Evolutionary conservation across 805 yeast genomes (phyloP).

Genomic region (Debaryomyces maramus): DNA sequence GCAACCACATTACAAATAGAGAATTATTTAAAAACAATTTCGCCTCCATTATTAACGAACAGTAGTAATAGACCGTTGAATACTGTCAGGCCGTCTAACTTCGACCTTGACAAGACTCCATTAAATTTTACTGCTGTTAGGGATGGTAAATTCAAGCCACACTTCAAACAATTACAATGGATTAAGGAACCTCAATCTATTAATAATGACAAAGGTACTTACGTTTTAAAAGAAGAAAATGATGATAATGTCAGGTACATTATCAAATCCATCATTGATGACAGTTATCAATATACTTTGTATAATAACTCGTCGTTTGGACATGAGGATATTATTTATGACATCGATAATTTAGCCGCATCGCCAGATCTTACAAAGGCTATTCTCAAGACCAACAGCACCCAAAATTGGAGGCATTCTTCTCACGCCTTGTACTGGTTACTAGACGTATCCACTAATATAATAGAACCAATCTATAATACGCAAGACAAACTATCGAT

Average conservation of each 20-base stretch:
- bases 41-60: constrained; percentile 1
- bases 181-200: constrained; percentile 51
- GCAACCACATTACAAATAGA: background rate
- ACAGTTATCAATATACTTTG: constrained; percentile 43
- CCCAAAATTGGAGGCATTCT: constrained; percentile 75
- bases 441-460: constrained; percentile 45
- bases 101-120: constrained; percentile 21
- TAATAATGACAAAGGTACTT: constrained; percentile 64
- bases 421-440: constrained; percentile 61
- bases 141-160: constrained; percentile 57
- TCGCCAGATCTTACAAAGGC: constrained; percentile 67
- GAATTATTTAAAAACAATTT: background rate
- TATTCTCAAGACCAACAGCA: constrained; percentile 58
- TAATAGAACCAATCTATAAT: constrained; percentile 25
- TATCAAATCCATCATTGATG: constrained; percentile 53
- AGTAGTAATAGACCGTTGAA: background rate
- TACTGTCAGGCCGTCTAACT: background rate
- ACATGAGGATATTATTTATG: constrained; percentile 38
- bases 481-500: constrained; percentile 40
- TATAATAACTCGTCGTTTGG: constrained; percentile 50
- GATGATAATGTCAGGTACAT: constrained; percentile 50
- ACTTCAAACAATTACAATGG: constrained; percentile 66
- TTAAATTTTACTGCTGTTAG: constrained; percentile 40
- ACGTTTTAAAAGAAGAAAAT: constrained; percentile 38
- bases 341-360: constrained; percentile 56